phyloP scores from a whole-genome alignment of 352 stramenopile species.

The Phytophthora cactorum region DNA sequence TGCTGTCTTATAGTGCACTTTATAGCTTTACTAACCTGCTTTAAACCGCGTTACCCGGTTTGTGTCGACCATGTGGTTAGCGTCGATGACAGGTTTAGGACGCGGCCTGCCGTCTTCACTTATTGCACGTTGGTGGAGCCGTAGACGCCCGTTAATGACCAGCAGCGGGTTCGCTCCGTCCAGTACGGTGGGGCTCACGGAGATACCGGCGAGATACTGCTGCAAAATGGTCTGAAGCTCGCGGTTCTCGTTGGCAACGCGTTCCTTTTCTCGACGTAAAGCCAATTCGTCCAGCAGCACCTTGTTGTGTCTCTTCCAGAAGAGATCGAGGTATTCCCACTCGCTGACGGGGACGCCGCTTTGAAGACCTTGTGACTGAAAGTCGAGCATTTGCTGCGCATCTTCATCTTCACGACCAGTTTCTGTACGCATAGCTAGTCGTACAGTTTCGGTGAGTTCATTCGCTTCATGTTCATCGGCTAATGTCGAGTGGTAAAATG shows the following conservation, averaged over 20 bases:
- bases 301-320: slow-evolving; percentile 97
- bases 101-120: slow-evolving; percentile 39
- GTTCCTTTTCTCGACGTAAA: slow-evolving; percentile 88
- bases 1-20: neutral
- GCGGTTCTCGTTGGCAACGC: slow-evolving; percentile 88
- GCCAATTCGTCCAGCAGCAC: slow-evolving; percentile 92
- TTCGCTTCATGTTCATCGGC: slow-evolving; percentile 71
- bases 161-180: slow-evolving; percentile 92
- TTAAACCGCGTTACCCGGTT: slow-evolving; percentile 60
- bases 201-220: slow-evolving; percentile 94
- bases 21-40: neutral
- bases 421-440: slow-evolving; percentile 48
- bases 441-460: slow-evolving; percentile 69
- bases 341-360: slow-evolving; percentile 65
- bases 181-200: slow-evolving; percentile 92
- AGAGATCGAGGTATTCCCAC: slow-evolving; percentile 90
- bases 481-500: slow-evolving; percentile 75
- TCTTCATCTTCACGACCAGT: slow-evolving; percentile 38
- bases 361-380: slow-evolving; percentile 68
- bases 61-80: slow-evolving; percentile 84
- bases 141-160: slow-evolving; percentile 91
- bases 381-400: slow-evolving; percentile 43
- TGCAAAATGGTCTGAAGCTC: slow-evolving; percentile 92
- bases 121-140: slow-evolving; percentile 51
- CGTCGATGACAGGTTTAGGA: slow-evolving; percentile 70